A percentile compares a stretch with the other conserved stretches of the same genome.
These are phyloP conservation scores for Penicillium fimorum DNA, from an alignment of 495 filamentous ascomycete genomes.

Conservation along the genomic window DNA sequence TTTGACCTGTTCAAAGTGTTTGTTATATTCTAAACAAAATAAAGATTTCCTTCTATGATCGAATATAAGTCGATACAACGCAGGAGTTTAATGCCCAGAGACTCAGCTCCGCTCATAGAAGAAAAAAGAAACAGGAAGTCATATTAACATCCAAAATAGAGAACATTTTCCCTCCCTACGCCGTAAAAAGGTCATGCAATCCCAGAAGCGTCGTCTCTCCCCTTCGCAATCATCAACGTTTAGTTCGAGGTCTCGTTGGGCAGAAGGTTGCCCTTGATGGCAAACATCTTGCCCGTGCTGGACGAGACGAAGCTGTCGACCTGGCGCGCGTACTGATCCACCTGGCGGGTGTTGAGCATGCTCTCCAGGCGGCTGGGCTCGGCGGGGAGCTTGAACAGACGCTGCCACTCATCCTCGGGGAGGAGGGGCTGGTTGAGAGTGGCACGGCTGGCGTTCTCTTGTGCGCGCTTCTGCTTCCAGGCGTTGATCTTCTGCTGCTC, in stretches of 20 bases:
- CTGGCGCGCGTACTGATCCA: conserved; percentile 97
- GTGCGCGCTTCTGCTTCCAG: conserved; percentile 94
- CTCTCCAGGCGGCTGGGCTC: conserved; percentile 91
- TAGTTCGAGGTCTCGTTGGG: conserved; percentile 49
- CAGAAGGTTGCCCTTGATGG: conserved; percentile 71
- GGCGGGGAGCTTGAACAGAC: conserved; percentile 92
- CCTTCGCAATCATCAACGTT: conserved; percentile 25
- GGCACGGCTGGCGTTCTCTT: conserved; percentile 81
- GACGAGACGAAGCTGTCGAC: conserved; percentile 93
- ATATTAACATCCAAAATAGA: conserved; percentile 49
- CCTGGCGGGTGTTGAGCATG: conserved; percentile 89
- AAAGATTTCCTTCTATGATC: conserved; percentile 10
- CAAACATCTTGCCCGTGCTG: conserved; percentile 97
- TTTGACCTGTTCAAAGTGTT: conserved; percentile 4
- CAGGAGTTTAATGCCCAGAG: conserved; percentile 1
- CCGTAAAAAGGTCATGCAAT: conserved; percentile 53
- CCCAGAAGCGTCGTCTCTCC: conserved; percentile 35
- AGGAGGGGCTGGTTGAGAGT: conserved; percentile 85
- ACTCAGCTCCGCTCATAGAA: conserved; percentile 26
- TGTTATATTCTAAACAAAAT: conserved; percentile 14
- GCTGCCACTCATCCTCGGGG: conserved; percentile 97
- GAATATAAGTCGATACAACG: conserved; percentile 11
- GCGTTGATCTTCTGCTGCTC: conserved; percentile 95
- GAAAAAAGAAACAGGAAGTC: conserved; percentile 39
- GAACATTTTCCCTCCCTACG: conserved; percentile 52